These are phyloP conservation scores for Incumbomyces lentus DNA, from an alignment of 2,329 filamentous ascomycete genomes.

Conservation along the genomic window DNA sequence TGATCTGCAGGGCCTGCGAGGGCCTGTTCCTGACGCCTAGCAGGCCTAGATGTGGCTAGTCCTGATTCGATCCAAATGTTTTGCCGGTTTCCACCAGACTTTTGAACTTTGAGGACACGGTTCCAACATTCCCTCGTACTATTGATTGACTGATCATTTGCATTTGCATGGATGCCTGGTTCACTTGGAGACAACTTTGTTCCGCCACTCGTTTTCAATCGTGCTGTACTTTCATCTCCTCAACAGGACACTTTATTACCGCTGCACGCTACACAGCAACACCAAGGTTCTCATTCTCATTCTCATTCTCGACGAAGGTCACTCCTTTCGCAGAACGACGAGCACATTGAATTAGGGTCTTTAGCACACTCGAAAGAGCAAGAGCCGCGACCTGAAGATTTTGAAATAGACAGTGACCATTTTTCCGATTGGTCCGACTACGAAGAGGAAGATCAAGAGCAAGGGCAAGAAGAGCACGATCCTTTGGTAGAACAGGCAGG, in stretches of 20 bases:
- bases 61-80: too few relatives aligned
- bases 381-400: conserved; percentile 1
- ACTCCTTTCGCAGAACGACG: not conserved
- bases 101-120: not conserved
- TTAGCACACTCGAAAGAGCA: conserved; percentile 2
- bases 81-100: too few relatives aligned
- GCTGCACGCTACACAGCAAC: conserved; percentile 10
- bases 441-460: not conserved
- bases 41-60: too few relatives aligned
- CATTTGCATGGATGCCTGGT: conserved; percentile 22
- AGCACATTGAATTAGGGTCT: conserved; percentile 12
- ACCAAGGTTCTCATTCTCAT: too few relatives aligned
- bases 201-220: conserved; percentile 14
- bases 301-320: not conserved
- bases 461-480: conserved; percentile 6
- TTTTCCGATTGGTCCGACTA: conserved; percentile 5
- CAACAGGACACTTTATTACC: conserved; percentile 11
- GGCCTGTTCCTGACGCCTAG: too few relatives aligned
- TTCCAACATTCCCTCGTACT: not conserved
- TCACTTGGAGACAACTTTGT: conserved; percentile 19
- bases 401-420: conserved; percentile 4
- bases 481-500: conserved; percentile 10
- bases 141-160: not conserved
- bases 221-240: conserved; percentile 1
- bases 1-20: too few relatives aligned